Percentiles rank a stretch among this genome's conserved stretches.
Evolutionary conservation across 2,329 filamentous ascomycete genomes (phyloP).

Genomic region (Podosphaera xanthii): DNA sequence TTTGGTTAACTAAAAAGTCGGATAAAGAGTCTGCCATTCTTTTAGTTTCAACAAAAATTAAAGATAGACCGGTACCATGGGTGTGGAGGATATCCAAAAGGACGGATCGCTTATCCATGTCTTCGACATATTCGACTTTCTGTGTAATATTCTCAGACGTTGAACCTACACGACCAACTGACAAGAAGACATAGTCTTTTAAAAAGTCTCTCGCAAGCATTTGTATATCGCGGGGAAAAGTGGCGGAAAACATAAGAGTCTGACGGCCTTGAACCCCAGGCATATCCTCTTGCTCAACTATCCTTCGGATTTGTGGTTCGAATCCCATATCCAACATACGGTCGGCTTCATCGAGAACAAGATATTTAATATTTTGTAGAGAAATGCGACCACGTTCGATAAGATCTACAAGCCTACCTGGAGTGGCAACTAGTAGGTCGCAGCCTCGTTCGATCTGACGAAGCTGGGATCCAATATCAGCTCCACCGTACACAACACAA

Average conservation of each 20-base stretch:
- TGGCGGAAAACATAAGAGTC: conserved; percentile 99
- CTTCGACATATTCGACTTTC: conserved; percentile 95
- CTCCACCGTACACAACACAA: conserved; percentile 96
- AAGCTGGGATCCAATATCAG: conserved; percentile 93
- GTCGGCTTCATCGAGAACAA: conserved; percentile 96
- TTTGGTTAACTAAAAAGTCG: conserved; percentile 96
- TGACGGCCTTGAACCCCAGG: conserved; percentile 62
- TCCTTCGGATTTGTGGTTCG: conserved; percentile 96
- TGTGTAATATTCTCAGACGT: conserved; percentile 99
- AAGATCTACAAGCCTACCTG: conserved; percentile 89
- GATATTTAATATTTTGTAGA: conserved; percentile 94
- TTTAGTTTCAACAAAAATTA: conserved; percentile 99
- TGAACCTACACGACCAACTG: conserved; percentile 91
- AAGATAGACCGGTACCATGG: conserved; percentile 65
- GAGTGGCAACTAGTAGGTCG: conserved; percentile 89
- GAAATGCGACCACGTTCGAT: conserved; percentile 98
- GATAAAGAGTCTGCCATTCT: conserved; percentile 96
- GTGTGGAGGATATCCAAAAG: conserved; percentile 94
- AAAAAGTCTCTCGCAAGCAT: conserved; percentile 97
- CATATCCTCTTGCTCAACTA: conserved; percentile 98
- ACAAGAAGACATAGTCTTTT: conserved; percentile 98
- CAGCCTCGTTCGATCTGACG: conserved; percentile 95
- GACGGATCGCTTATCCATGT: conserved; percentile 91
- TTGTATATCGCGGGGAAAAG: conserved; percentile 96
- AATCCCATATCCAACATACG: conserved; percentile 99